Evolutionary conservation across 2,329 filamentous ascomycete species (phyloP).

Genomic region (Botrytis cinerea): DNA sequence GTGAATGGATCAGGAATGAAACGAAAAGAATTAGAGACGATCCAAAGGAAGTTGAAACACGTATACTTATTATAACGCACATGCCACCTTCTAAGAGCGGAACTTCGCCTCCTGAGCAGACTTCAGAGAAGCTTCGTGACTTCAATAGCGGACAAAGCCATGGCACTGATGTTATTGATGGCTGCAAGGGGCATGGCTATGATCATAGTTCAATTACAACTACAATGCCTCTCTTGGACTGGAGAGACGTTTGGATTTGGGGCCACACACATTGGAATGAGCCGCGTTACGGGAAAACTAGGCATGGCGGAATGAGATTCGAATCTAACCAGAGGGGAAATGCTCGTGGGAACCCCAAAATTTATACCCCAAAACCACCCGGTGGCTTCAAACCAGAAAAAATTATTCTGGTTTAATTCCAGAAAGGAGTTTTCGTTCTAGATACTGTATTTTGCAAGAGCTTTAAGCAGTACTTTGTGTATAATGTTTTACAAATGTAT

Average conservation of each 20-base stretch:
- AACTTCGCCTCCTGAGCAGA: neutral
- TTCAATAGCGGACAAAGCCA: neutral
- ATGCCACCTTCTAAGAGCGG: slow-evolving; percentile 20
- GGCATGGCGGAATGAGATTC: slow-evolving; percentile 15
- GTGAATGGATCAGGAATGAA: neutral
- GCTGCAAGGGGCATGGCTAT: neutral
- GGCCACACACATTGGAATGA: slow-evolving; percentile 22
- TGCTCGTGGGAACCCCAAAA: neutral
- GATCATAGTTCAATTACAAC: slow-evolving; percentile 13
- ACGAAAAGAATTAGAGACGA: neutral
- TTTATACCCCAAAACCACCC: neutral
- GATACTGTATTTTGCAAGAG: neutral
- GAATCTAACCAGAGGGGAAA: slow-evolving; percentile 10
- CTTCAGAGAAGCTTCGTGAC: neutral
- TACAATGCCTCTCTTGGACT: slow-evolving; percentile 12
- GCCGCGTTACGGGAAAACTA: neutral
- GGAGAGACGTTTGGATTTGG: slow-evolving; percentile 14
- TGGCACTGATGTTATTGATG: slow-evolving; percentile 15
- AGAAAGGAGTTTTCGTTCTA: too few species aligned
- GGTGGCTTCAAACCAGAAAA: neutral
- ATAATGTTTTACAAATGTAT: neutral
- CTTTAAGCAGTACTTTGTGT: neutral
- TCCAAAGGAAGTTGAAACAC: neutral
- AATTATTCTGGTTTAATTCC: neutral
- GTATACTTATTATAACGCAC: slow-evolving; percentile 20